These are phyloP conservation scores for Scutellospora calospora DNA, from an alignment of 371 early-diverging fungal genomes.

Conservation along the genomic window DNA sequence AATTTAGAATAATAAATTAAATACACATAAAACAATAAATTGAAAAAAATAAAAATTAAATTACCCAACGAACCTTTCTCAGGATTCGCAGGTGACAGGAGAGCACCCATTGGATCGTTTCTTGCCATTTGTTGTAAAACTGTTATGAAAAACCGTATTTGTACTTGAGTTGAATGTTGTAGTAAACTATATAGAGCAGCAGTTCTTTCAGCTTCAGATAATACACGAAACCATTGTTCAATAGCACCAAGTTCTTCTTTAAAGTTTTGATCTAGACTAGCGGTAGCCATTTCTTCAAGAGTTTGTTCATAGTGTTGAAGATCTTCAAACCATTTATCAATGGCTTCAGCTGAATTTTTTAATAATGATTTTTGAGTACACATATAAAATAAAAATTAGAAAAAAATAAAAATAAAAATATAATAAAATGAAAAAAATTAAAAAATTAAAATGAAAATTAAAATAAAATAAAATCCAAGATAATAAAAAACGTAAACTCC, in stretches of 20 bases:
- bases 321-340: conserved; percentile 93
- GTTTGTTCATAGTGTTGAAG: conserved; percentile 89
- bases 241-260: conserved; percentile 93
- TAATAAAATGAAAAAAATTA: neutral
- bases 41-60: neutral
- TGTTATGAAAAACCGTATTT: conserved; percentile 91
- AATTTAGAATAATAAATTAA: too few relatives aligned
- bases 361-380: neutral
- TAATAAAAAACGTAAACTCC: too few relatives aligned
- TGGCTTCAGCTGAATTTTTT: conserved; percentile 66
- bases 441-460: neutral
- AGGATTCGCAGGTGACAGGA: conserved; percentile 67
- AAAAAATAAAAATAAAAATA: conserved; percentile 12
- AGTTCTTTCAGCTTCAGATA: conserved; percentile 91
- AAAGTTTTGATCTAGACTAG: conserved; percentile 90
- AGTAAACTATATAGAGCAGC: conserved; percentile 89
- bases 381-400: too few relatives aligned
- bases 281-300: conserved; percentile 93
- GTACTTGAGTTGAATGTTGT: conserved; percentile 89
- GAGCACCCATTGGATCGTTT: conserved; percentile 70
- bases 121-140: conserved; percentile 91
- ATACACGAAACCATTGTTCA: conserved; percentile 93
- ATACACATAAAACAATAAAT: neutral
- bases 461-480: neutral
- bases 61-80: conserved; percentile 61